A percentile compares a stretch with the other conserved stretches of the same genome.
Evolutionary conservation across 2,329 filamentous ascomycete genomes (phyloP).

Genomic region (Colletotrichum sp.): DNA sequence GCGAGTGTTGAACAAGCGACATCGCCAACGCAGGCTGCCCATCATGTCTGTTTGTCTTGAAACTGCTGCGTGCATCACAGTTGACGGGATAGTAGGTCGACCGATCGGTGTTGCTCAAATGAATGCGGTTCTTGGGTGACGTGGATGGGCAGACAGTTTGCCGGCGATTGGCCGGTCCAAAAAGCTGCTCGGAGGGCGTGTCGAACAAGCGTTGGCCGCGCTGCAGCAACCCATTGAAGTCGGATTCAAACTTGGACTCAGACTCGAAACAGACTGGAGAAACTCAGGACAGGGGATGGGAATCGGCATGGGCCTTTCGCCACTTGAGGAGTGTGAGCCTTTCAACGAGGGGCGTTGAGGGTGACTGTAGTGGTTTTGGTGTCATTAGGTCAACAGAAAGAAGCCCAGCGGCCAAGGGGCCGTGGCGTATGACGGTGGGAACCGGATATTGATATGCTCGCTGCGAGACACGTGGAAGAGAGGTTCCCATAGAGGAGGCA

Average conservation of each 20-base stretch:
- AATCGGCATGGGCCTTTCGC: neutral
- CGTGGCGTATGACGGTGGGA: neutral
- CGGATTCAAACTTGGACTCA: neutral
- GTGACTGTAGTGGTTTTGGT: neutral
- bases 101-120: neutral
- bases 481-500: neutral
- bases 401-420: neutral
- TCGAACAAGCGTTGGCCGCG: neutral
- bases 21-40: neutral
- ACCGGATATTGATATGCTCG: neutral
- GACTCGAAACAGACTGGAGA: neutral
- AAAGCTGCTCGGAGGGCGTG: neutral
- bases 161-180: neutral
- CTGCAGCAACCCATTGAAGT: neutral
- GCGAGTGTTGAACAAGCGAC: neutral
- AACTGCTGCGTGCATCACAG: neutral
- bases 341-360: neutral
- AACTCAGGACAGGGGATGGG: neutral
- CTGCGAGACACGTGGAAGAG: neutral
- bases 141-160: neutral
- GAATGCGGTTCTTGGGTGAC: neutral
- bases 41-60: neutral
- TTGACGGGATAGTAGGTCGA: neutral
- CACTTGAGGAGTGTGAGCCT: neutral
- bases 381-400: neutral